Conservation (phyloP, 805 yeast species). For the Kodamaea leandrae region DNA sequence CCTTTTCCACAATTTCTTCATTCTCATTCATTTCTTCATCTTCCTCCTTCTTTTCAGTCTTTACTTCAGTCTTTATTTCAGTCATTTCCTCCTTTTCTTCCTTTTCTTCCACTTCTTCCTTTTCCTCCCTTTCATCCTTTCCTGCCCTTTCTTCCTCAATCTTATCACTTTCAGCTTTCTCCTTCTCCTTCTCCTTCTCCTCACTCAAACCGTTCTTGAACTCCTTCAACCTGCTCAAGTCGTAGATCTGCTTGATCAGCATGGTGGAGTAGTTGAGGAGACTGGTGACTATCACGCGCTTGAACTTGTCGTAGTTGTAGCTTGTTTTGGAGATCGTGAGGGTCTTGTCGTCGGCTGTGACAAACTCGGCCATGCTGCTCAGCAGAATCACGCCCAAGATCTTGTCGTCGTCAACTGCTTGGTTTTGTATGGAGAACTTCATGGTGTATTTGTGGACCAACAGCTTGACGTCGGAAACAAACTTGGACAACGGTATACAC, state of each 20-base stretch:
- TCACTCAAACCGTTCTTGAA: constrained; percentile 1
- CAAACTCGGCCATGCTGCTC: constrained; percentile 20
- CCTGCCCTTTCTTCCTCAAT: constrained; percentile 1
- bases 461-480: constrained; percentile 8
- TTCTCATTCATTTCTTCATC: constrained; percentile 1
- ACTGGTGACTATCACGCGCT: constrained; percentile 22
- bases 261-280: constrained; percentile 18
- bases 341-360: constrained; percentile 18
- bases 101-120: neutral
- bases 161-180: neutral
- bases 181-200: neutral
- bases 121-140: constrained; percentile 1
- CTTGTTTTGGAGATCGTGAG: constrained; percentile 20
- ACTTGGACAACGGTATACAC: constrained; percentile 7
- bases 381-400: constrained; percentile 13
- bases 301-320: constrained; percentile 19
- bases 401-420: constrained; percentile 9
- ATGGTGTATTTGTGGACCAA: constrained; percentile 7
- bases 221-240: constrained; percentile 10
- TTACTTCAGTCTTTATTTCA: neutral
- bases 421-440: constrained; percentile 6
- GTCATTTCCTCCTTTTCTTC: neutral
- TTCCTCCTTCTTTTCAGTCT: neutral
- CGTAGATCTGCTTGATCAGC: constrained; percentile 23
- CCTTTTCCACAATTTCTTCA: neutral